Conservation (phyloP, 345 rosid species). For the Eucalyptus curtisii region DNA sequence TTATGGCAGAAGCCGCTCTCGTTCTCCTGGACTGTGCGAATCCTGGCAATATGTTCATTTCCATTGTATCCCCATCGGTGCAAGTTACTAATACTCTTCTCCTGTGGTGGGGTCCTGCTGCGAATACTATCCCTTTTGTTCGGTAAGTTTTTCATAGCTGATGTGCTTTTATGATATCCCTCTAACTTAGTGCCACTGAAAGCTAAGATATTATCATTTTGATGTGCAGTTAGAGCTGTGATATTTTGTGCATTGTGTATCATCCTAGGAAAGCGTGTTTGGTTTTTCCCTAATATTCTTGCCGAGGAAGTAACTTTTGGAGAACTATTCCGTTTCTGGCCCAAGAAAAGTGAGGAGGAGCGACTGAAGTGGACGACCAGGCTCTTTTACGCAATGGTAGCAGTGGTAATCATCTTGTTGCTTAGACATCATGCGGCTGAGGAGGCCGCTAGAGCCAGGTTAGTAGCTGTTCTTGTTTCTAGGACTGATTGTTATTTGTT, state of each 20-base stretch:
- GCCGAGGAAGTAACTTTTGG: conserved; percentile 96
- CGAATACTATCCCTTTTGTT: conserved; percentile 62
- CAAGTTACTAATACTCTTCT: conserved; percentile 77
- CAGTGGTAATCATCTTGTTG: conserved; percentile 62
- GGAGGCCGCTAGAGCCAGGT: conserved; percentile 99
- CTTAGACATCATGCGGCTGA: conserved; percentile 96
- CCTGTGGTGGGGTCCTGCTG: conserved; percentile 70
- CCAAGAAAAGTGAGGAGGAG: conserved; percentile 93
- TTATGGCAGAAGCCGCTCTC: conserved; percentile 96
- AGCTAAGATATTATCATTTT: background rate
- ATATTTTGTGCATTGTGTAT: conserved; percentile 64
- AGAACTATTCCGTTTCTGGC: conserved; percentile 95
- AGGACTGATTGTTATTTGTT: background rate
- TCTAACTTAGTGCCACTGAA: background rate
- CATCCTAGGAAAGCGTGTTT: conserved; percentile 75
- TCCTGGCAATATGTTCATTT: conserved; percentile 86
- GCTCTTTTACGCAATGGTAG: conserved; percentile 69
- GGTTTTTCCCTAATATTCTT: conserved; percentile 97
- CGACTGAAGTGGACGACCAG: conserved; percentile 91
- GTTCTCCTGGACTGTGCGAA: conserved; percentile 89
- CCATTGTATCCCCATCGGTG: conserved; percentile 90
- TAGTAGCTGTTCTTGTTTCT: background rate
- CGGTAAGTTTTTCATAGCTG: conserved; percentile 22
- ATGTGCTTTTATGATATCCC: background rate
- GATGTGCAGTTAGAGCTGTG: conserved; percentile 68